Base-by-base conservation (phyloP, 345 rosid species). In the Sonneratia alba region DNA sequence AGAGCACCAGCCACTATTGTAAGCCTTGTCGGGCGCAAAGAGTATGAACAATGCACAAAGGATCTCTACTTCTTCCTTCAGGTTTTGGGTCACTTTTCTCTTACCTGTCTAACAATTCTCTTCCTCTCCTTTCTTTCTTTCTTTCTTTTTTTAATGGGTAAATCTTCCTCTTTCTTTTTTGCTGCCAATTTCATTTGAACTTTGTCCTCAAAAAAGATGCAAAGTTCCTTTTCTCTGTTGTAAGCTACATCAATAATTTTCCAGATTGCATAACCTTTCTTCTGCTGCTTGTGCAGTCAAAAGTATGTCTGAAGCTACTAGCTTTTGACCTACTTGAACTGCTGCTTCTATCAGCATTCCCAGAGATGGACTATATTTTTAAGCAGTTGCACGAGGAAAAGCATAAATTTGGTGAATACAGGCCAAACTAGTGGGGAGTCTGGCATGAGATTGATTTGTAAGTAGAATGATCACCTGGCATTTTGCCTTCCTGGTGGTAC, bases 11-110 rank as follows among this genome's bases (percentile, higher is more conserved):
- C 91, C 27, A 73, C 93, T 18, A 77, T 96, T 69, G 93, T 89
- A 27, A 75, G 97, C 43, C 91, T 96, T 69, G 91, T 96, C 55
- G 98, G 99, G 66, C 89, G 89, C 36, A 96, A 81, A 83, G 98
- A 96, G 82, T 96, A 96, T 68, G 91, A 89, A 81, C 97, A 92
- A 78, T 86, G 89, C 72, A 95, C 91, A 0, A 89, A 85, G 82
- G 99, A 96, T 77, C 87, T 96, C 68, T 96, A 96, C 81, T 89
- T 88, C 83, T 91, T 96, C 79, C 85, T 96, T 76, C 98, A 96
- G 97, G 99, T 91, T 56, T 15, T 8, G 57, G 13, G 37, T 61
- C 36, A 61, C 18, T 10, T 32, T 13, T 61, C 16, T 61, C 37
- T 32, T 9, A 13, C 74, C 79, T 40, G 27, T 61, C 7, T 47